phyloP scores from a whole-genome alignment of 2,329 filamentous ascomycete genomes.

The Epichloe sibirici region DNA sequence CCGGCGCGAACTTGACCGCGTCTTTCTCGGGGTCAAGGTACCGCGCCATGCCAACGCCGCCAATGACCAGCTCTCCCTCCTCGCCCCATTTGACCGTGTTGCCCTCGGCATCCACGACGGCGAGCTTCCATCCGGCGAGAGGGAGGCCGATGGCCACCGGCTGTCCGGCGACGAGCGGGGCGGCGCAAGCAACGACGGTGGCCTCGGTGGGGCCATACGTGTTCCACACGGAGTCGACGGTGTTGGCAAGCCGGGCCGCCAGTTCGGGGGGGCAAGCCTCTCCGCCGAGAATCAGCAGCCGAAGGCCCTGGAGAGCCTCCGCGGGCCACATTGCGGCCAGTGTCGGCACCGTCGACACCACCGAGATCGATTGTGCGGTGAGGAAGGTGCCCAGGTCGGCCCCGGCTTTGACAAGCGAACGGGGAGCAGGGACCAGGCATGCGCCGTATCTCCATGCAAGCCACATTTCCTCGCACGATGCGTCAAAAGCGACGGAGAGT shows the following conservation, averaged over 20 bases:
- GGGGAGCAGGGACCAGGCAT: slow-evolving; percentile 12
- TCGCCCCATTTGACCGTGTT: slow-evolving; percentile 27
- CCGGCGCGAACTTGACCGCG: slow-evolving; percentile 10
- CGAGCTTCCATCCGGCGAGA: slow-evolving; percentile 12
- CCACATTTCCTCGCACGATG: slow-evolving; percentile 15
- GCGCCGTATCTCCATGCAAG: slow-evolving; percentile 13
- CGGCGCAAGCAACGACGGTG: slow-evolving; percentile 12
- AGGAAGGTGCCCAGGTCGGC: slow-evolving; percentile 11
- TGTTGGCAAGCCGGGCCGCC: slow-evolving; percentile 8
- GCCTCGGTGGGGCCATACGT: slow-evolving; percentile 16
- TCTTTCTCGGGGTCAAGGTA: slow-evolving; percentile 12
- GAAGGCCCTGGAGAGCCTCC: slow-evolving; percentile 10
- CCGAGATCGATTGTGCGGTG: slow-evolving; percentile 10
- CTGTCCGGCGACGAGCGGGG: slow-evolving; percentile 9
- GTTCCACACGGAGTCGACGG: slow-evolving; percentile 12
- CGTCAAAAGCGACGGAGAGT: slow-evolving; percentile 12
- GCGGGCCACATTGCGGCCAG: slow-evolving; percentile 12
- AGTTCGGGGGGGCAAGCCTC: slow-evolving; percentile 13
- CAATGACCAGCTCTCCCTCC: slow-evolving; percentile 13
- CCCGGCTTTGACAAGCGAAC: slow-evolving; percentile 11
- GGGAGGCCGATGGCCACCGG: slow-evolving; percentile 12
- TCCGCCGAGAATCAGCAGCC: slow-evolving; percentile 13
- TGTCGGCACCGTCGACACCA: slow-evolving; percentile 13
- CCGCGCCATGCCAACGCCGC: slow-evolving; percentile 13
- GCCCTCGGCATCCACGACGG: slow-evolving; percentile 24